Percentiles rank a stretch among this genome's conserved stretches.
Evolutionary conservation across 192 early-diverging fungal genomes (phyloP).

Genomic region (Gryganskiella cystojenkinii): DNA sequence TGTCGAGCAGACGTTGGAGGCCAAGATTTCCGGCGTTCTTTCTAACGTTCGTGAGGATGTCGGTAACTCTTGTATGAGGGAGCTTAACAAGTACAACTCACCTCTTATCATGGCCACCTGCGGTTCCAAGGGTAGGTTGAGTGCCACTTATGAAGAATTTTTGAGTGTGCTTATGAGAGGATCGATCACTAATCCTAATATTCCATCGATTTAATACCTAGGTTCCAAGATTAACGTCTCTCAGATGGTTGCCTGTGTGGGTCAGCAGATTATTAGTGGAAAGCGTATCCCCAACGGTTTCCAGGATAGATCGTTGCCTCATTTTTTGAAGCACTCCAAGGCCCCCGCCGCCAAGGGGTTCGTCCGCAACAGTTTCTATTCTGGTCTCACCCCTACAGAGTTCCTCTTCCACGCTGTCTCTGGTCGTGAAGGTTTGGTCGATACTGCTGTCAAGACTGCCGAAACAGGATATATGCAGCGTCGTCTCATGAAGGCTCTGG

Average conservation of each 20-base stretch:
- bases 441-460: conserved; percentile 99
- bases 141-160: not conserved
- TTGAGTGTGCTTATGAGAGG: not conserved
- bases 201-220: conserved; percentile 17
- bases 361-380: conserved; percentile 96
- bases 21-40: conserved; percentile 87
- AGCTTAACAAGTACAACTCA: conserved; percentile 95
- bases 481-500: conserved; percentile 96
- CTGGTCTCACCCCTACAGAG: conserved; percentile 94
- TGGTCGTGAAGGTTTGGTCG: conserved; percentile 99
- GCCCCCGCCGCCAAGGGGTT: conserved; percentile 96
- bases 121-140: conserved; percentile 88
- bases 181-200: not conserved
- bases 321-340: conserved; percentile 95
- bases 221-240: conserved; percentile 98
- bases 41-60: conserved; percentile 91
- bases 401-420: conserved; percentile 99
- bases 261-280: conserved; percentile 99
- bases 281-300: conserved; percentile 97
- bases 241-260: conserved; percentile 99
- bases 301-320: conserved; percentile 95
- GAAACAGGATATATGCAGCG: conserved; percentile 99
- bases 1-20: conserved; percentile 89
- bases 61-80: conserved; percentile 90
- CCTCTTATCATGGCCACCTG: conserved; percentile 99